Base-by-base conservation (phyloP, 1,284 basidiomycete species). In the Schizophyllum commune region DNA sequence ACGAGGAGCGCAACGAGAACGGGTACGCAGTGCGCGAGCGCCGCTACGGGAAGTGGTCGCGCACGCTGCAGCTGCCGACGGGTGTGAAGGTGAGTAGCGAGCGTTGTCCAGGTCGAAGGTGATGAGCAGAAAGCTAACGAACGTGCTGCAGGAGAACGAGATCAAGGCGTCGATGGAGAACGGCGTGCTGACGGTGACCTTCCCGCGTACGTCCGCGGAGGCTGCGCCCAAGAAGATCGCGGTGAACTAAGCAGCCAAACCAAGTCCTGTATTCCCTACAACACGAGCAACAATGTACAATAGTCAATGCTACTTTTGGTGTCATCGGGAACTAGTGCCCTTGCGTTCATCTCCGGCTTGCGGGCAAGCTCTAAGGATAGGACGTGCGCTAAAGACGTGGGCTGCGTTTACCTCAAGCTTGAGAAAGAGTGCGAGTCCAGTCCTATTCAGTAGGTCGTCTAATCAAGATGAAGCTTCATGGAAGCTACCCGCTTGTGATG, bases 21-120 rank as follows among this genome's bases (percentile, higher is more conserved):
- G 72, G 67, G 0, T 77, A 75, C 52, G 66, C 70, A 11, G 68
- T 83, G n/a, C 77, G 79, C 57, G 83, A 84, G 71, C 74, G 82
- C 32, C 71, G 74, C 56, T 77, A 65, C 56, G 82, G 81, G 57
- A 79, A 72, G 58, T 81, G 82, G 67, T 73, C 77, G 19, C 75
- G 83, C 47, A 74, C 74, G 2, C 56, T 83, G 60, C 69, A 73
- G 56, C 74, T 83, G 7, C 81, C 82, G 47, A 67, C 71, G 62
- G 81, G 82, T 1, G 70, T 78, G 56, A 79, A 82, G 77, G 82
- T 79, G 60, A 64, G 70, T 63, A 17, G 39, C 39, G 39, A 47
- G 13, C 9, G 27, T 3, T 47, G 39, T 47, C 39, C 2, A 47
- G 39, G 17, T 47, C 3, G 39, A n/a, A n/a, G 39, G 17, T 47